Evolutionary conservation across 331 rosid genomes (phyloP).

Genomic region (Malus hybrid): DNA sequence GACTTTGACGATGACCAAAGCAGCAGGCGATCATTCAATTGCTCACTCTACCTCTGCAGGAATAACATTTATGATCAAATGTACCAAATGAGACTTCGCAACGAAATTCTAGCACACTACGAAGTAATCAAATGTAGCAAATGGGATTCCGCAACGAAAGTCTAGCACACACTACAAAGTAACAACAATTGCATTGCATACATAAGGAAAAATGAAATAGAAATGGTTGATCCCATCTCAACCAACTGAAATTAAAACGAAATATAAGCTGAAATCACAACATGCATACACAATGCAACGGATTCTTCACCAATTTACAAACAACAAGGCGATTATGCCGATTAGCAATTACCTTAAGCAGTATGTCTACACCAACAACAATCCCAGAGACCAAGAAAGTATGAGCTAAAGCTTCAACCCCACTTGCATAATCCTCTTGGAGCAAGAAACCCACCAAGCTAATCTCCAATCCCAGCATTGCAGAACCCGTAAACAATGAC

Average conservation of each 20-base stretch:
- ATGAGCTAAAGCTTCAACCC: constrained; percentile 48
- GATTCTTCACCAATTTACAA: background rate
- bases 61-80: background rate
- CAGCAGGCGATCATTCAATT: background rate
- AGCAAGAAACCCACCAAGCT: constrained; percentile 70
- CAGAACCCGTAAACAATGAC: constrained; percentile 51
- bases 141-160: too few species aligned
- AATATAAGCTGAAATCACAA: background rate
- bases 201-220: background rate
- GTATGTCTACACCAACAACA: constrained; percentile 44
- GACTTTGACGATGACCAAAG: background rate
- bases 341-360: constrained; percentile 48
- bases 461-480: constrained; percentile 69
- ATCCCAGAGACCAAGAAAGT: constrained; percentile 50
- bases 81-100: background rate
- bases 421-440: constrained; percentile 46
- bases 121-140: background rate
- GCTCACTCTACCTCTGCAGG: background rate
- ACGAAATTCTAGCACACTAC: background rate
- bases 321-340: background rate
- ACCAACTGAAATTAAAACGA: background rate
- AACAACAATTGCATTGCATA: background rate
- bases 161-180: background rate
- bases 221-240: background rate
- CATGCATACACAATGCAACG: background rate